Conservation (phyloP, 805 yeast genomes). For the Metschnikowia hibisci region DNA sequence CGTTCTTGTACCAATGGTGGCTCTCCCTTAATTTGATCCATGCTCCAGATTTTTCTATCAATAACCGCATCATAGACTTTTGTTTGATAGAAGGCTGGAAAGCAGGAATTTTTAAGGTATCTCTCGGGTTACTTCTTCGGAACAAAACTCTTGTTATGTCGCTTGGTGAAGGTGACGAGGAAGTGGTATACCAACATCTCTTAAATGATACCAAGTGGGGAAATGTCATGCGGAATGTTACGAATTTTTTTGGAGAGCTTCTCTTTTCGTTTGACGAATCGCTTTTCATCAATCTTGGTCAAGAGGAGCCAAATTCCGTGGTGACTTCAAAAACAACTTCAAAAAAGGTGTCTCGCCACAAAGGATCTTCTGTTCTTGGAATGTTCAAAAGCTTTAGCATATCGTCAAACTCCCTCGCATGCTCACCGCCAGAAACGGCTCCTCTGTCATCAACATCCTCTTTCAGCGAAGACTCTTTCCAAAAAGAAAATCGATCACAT, state of each 20-base stretch:
- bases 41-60: conserved; percentile 49
- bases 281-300: conserved; percentile 18
- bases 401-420: conserved; percentile 4
- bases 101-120: conserved; percentile 49
- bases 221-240: conserved; percentile 32
- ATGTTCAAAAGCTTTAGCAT: conserved; percentile 29
- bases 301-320: conserved; percentile 1
- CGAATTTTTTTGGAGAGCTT: conserved; percentile 37
- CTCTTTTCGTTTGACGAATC: conserved; percentile 35
- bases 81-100: conserved; percentile 53
- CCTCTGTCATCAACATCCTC: conserved; percentile 9
- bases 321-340: conserved; percentile 2
- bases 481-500: conserved; percentile 17
- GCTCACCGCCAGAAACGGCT: conserved; percentile 13
- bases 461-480: conserved; percentile 7
- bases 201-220: conserved; percentile 45
- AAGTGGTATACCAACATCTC: conserved; percentile 41
- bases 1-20: conserved; percentile 64
- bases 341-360: conserved; percentile 7
- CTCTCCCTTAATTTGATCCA: conserved; percentile 56
- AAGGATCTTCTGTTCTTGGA: conserved; percentile 25
- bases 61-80: conserved; percentile 49
- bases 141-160: conserved; percentile 44
- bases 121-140: conserved; percentile 47
- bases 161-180: conserved; percentile 33